A percentile compares a stretch with the other conserved stretches of the same genome.
Evolutionary conservation across 192 early-diverging fungal species (phyloP).

Genomic region (Linnemannia elongata): DNA sequence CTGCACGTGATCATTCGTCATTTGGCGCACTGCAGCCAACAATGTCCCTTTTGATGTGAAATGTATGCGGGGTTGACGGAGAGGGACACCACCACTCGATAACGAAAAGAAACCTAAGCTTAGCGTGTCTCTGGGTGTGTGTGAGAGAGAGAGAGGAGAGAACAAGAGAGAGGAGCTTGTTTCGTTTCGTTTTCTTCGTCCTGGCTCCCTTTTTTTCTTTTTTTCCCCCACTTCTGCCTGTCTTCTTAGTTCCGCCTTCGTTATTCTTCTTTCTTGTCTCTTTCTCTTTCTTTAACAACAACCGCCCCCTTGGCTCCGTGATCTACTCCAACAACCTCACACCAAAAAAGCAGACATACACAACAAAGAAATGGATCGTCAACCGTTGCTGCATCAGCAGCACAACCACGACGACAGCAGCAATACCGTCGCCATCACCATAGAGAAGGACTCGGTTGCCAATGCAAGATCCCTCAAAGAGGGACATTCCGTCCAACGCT

Average conservation of each 20-base stretch:
- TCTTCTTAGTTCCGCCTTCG: neutral
- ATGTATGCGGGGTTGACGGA: neutral
- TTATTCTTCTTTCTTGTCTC: neutral
- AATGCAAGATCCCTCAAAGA: slow-evolving; percentile 16
- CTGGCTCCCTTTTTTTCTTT: neutral
- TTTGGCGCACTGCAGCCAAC: neutral
- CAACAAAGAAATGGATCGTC: neutral
- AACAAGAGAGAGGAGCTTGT: neutral
- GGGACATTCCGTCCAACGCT: slow-evolving; percentile 15
- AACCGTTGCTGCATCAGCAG: neutral
- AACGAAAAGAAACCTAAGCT: neutral
- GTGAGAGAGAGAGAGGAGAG: neutral
- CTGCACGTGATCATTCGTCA: neutral
- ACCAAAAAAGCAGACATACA: neutral
- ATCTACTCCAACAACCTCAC: neutral
- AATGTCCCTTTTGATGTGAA: neutral
- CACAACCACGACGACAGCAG: neutral
- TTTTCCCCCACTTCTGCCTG: neutral
- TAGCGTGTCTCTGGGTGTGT: too few relatives aligned
- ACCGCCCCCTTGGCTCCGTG: neutral
- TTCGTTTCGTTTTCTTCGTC: neutral
- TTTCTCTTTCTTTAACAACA: neutral
- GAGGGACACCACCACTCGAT: neutral
- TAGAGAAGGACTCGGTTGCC: slow-evolving; percentile 32
- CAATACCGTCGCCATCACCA: slow-evolving; percentile 22